These are phyloP conservation scores for Tolypocladium sp. DNA, from an alignment of 2,329 filamentous ascomycete genomes.

Conservation along the genomic window DNA sequence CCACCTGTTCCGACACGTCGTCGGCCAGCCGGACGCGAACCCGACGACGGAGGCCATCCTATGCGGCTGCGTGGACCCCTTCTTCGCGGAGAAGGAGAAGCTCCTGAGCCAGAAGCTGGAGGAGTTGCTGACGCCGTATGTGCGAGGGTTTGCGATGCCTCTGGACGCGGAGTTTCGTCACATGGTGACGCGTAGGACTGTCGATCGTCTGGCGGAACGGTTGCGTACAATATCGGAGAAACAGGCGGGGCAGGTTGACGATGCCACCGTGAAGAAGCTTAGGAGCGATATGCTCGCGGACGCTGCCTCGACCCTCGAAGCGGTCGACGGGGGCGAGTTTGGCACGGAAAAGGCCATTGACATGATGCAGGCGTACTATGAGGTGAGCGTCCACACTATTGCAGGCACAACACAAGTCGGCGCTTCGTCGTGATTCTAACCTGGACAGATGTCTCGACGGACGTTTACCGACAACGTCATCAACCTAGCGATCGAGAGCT, in stretches of 20 bases:
- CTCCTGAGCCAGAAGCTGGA: constrained; percentile 37
- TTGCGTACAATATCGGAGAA: not conserved
- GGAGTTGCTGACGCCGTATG: not conserved
- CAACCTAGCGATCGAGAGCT: constrained; percentile 37
- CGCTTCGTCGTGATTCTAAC: not conserved
- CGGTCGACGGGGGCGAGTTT: constrained; percentile 17
- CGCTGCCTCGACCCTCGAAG: constrained; percentile 1
- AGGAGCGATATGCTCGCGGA: not conserved
- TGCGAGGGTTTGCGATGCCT: constrained; percentile 5
- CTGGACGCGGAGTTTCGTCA: constrained; percentile 20
- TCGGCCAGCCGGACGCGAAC: constrained; percentile 5
- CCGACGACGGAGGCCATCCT: not conserved
- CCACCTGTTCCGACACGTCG: constrained; percentile 22
- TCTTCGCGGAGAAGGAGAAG: constrained; percentile 21
- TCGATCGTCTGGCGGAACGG: not conserved
- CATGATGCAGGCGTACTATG: constrained; percentile 33
- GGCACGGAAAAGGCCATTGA: constrained; percentile 30
- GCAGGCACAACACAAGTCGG: no score
- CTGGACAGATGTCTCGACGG: constrained; percentile 26
- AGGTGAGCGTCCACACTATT: constrained; percentile 16
- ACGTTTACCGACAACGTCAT: constrained; percentile 38
- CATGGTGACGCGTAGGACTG: not conserved
- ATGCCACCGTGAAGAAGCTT: not conserved
- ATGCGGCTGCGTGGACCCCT: not conserved
- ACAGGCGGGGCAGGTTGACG: not conserved